phyloP scores from a whole-genome alignment of 208 protist genomes.

The Trypanosoma lewisi region DNA sequence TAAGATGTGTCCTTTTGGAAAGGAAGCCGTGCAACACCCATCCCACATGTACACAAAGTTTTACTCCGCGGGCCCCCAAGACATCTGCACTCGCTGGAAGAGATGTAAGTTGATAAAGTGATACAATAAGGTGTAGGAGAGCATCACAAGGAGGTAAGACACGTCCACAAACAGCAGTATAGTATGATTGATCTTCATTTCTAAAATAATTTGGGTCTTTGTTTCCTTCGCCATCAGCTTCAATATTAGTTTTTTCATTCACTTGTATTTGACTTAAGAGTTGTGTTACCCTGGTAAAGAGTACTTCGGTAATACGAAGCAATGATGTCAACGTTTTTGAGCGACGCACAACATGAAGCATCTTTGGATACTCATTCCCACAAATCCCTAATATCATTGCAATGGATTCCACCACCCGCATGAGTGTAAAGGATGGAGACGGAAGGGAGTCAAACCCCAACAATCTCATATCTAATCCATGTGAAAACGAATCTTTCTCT shows the following conservation, averaged over 20 bases:
- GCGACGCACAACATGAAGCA: conserved; percentile 9
- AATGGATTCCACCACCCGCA: conserved; percentile 10
- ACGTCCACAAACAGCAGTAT: not conserved
- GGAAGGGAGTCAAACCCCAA: not conserved
- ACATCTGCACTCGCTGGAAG: conserved; percentile 15
- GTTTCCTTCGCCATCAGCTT: not conserved
- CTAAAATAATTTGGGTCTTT: not conserved
- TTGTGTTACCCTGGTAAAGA: conserved; percentile 2
- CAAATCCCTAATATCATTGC: conserved; percentile 18
- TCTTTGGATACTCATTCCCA: conserved; percentile 11
- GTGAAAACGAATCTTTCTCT: not conserved
- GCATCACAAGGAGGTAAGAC: conserved; percentile 10
- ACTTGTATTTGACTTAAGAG: not conserved
- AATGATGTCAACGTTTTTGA: conserved; percentile 11
- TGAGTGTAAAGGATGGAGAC: conserved; percentile 1
- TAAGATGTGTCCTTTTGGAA: not conserved
- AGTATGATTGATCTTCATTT: not conserved
- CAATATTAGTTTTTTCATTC: not conserved
- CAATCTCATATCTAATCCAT: not conserved
- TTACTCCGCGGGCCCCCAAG: conserved; percentile 10
- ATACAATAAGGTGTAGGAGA: conserved; percentile 17
- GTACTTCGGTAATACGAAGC: conserved; percentile 5
- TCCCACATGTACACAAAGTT: conserved; percentile 20
- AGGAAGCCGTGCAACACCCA: conserved; percentile 18
- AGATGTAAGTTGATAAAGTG: conserved; percentile 22